Evolutionary conservation across 225 moss, liverwort and hornwort genomes (phyloP).

Genomic region (Anthoceros angustus): DNA sequence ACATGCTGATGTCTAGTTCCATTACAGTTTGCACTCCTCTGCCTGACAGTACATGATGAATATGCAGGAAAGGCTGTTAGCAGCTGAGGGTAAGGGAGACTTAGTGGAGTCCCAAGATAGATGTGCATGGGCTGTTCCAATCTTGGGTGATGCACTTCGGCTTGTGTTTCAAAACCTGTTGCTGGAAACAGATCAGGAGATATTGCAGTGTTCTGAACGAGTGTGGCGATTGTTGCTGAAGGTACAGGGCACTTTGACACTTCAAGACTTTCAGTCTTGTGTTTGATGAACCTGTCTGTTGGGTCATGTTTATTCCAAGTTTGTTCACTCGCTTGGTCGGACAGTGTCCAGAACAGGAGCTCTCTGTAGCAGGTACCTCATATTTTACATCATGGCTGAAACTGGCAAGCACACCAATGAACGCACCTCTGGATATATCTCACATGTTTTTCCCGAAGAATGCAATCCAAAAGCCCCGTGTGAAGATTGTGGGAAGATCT

Average conservation of each 20-base stretch:
- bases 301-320: background rate
- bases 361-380: conserved; percentile 46
- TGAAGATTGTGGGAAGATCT: conserved; percentile 54
- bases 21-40: conserved; percentile 1
- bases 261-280: background rate
- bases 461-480: conserved; percentile 44
- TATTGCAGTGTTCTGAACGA: conserved; percentile 55
- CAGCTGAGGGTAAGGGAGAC: conserved; percentile 49
- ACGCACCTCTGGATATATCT: conserved; percentile 54
- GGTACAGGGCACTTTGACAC: conserved; percentile 19
- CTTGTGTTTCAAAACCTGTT: conserved; percentile 79
- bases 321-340: too few species aligned
- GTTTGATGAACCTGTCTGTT: conserved; percentile 7
- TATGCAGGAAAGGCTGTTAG: conserved; percentile 63
- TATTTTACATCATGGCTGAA: conserved; percentile 81
- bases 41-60: background rate
- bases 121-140: conserved; percentile 70
- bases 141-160: conserved; percentile 69
- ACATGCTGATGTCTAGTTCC: background rate
- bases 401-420: conserved; percentile 63
- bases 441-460: conserved; percentile 72
- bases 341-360: conserved; percentile 52
- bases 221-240: conserved; percentile 73
- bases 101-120: conserved; percentile 20
- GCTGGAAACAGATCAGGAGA: conserved; percentile 54